Evolutionary conservation across 23 red algal species (phyloP), one percentile per base, ranked within the genome.

Genomic region (Gracilaria domingensis): DNA sequence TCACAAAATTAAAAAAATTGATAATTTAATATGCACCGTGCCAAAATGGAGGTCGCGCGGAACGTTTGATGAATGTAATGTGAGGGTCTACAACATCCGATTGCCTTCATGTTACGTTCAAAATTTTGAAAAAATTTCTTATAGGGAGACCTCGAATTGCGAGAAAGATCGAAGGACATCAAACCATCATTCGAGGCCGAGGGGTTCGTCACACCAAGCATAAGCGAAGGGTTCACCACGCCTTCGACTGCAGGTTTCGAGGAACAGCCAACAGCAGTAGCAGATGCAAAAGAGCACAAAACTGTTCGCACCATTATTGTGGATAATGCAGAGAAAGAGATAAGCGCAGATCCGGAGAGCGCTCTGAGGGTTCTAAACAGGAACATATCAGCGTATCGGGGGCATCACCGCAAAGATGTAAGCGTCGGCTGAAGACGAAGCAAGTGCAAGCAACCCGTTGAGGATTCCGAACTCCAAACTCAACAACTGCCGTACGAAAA

Each of bases 401-500:
- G 23, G 4, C 72, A 25, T 6, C 45, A 32, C 21, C 72, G 5
- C 72, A 45, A 0, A 50, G 3, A 45, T 28, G 9, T 48, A 77
- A 77, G 72, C 72, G 72, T 6, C 72, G 72, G 17, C 13, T 30
- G 25, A 77, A 77, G 39, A 77, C 72, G 32, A 77, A 77, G 32
- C 72, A 77, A 6, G 72, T 77, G 72, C 72, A 77, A 77, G 50
- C 45, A 28, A 77, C 72, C 2, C 72, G 49, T 51, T 4, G 40
- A 3, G 72, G 40, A 2, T 77, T 77, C 42, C 72, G 50, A 49
- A 77, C 12, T 51, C 45, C 72, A 14, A 67, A 12, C 39, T 6
- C 69, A 51, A 37, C 42, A 50, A 2, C 72, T 30, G 26, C 9
- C 2, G 11, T 42, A 14, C 20, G 40, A 49, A 45, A 77, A n/a